Conservation (phyloP, 257 asterid species). For the Penstemon davidsonii region DNA sequence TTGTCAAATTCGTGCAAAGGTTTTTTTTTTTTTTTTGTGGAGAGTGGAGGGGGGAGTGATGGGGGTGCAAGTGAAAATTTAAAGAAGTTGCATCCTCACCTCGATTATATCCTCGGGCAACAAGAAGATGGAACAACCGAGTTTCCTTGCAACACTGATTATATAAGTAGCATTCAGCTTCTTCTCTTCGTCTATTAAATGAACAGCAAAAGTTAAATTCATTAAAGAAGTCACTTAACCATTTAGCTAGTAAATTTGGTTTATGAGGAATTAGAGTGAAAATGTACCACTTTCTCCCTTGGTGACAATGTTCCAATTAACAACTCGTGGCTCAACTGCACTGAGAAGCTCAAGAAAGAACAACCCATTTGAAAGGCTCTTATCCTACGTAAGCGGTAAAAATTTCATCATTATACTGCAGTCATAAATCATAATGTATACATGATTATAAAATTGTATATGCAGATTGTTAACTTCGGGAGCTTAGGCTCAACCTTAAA, state of each 20-base stretch:
- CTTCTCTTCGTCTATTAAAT: slow-evolving; percentile 73
- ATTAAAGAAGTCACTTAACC: background rate
- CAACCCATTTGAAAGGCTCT: slow-evolving; percentile 81
- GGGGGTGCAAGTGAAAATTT: too few species aligned
- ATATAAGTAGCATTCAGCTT: slow-evolving; percentile 95
- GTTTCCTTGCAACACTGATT: slow-evolving; percentile 95
- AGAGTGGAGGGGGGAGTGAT: too few species aligned
- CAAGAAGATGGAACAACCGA: slow-evolving; percentile 94
- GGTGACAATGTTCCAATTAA: slow-evolving; percentile 94
- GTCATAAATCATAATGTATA: slow-evolving; percentile 14
- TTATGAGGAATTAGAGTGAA: background rate
- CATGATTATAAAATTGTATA: background rate
- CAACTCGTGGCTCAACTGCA: slow-evolving; percentile 95
- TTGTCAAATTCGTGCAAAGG: too few species aligned
- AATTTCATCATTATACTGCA: slow-evolving; percentile 21
- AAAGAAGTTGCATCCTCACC: slow-evolving; percentile 43
- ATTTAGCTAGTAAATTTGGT: background rate
- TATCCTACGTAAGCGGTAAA: slow-evolving; percentile 58
- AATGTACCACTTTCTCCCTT: slow-evolving; percentile 88
- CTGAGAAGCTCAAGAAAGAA: slow-evolving; percentile 94
- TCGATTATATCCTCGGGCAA: slow-evolving; percentile 97
- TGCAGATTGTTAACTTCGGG: slow-evolving; percentile 11
- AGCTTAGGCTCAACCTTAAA: slow-evolving; percentile 63
- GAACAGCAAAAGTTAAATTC: slow-evolving; percentile 13
- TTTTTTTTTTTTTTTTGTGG: too few species aligned